These are phyloP conservation scores for Grosmannia clavigera DNA, from an alignment of 2,329 filamentous ascomycete species.

Conservation along the genomic window DNA sequence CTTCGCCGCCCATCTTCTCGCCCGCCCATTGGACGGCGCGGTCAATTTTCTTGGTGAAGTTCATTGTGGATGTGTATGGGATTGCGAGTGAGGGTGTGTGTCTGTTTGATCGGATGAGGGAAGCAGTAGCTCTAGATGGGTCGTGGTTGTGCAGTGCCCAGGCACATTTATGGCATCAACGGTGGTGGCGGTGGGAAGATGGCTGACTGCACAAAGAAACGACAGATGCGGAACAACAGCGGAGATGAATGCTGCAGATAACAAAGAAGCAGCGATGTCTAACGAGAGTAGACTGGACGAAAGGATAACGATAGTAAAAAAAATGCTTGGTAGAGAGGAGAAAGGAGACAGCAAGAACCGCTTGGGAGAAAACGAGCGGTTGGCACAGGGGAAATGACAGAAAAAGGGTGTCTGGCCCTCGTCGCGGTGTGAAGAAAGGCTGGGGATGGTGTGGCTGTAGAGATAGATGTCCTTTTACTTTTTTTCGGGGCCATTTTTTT, in stretches of 20 bases:
- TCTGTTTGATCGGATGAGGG: too few species aligned
- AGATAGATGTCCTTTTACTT: neutral
- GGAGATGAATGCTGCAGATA: too few species aligned
- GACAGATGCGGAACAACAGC: too few species aligned
- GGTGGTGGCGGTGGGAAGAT: too few species aligned
- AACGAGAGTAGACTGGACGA: neutral
- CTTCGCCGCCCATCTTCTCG: constrained; percentile 88
- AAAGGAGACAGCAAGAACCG: neutral
- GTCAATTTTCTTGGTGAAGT: constrained; percentile 74
- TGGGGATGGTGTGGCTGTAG: neutral
- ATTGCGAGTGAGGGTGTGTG: too few species aligned
- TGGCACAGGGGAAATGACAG: neutral
- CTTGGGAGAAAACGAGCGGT: neutral
- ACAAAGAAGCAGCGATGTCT: too few species aligned
- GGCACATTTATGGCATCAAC: too few species aligned
- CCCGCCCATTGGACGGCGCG: constrained; percentile 96
- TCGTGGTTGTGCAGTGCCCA: too few species aligned
- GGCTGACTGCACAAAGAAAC: too few species aligned
- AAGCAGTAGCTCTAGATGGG: too few species aligned
- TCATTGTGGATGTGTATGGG: constrained; percentile 24
- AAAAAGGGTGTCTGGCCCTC: too few species aligned
- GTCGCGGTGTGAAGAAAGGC: neutral
- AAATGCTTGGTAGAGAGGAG: neutral
- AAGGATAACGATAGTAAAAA: neutral
- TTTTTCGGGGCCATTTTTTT: neutral